A percentile compares a stretch with the other conserved stretches of the same genome.
These are phyloP conservation scores for Luffa acutangula DNA, from an alignment of 306 rosid genomes.

Conservation along the genomic window DNA sequence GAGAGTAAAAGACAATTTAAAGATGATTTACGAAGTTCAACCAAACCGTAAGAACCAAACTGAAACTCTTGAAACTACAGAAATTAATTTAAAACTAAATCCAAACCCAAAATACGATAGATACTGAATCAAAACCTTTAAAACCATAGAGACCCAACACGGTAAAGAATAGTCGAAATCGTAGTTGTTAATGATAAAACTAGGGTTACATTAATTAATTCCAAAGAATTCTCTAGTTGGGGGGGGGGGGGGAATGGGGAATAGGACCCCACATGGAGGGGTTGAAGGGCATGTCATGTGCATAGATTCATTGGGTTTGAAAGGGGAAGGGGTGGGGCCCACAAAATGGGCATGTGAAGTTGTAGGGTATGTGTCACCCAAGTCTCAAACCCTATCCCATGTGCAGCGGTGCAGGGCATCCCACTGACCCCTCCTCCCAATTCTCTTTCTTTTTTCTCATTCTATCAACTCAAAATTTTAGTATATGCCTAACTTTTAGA, in stretches of 20 bases:
- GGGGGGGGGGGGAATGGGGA: constrained; percentile 6
- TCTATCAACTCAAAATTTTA: neutral
- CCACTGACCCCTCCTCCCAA: constrained; percentile 29
- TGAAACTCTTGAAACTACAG: too few species aligned
- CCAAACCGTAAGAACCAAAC: too few species aligned
- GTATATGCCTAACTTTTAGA: neutral
- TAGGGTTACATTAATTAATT: neutral
- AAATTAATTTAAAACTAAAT: too few species aligned
- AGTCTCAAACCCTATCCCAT: constrained; percentile 73
- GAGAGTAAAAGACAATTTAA: too few species aligned
- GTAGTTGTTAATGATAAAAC: neutral
- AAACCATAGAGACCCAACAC: too few species aligned
- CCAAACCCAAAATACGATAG: too few species aligned
- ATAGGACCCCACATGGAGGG: constrained; percentile 33
- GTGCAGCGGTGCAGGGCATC: constrained; percentile 83
- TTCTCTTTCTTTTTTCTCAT: neutral
- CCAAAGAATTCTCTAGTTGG: neutral
- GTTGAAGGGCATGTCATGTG: constrained; percentile 33
- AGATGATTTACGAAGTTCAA: too few species aligned
- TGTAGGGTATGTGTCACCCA: constrained; percentile 50
- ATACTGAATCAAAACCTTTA: too few species aligned
- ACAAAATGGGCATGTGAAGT: constrained; percentile 48
- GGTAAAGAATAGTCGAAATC: too few species aligned
- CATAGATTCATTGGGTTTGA: constrained; percentile 35
- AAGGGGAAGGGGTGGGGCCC: constrained; percentile 26